Conservation (phyloP, 805 yeast genomes). For the Peterozyma toletana region DNA sequence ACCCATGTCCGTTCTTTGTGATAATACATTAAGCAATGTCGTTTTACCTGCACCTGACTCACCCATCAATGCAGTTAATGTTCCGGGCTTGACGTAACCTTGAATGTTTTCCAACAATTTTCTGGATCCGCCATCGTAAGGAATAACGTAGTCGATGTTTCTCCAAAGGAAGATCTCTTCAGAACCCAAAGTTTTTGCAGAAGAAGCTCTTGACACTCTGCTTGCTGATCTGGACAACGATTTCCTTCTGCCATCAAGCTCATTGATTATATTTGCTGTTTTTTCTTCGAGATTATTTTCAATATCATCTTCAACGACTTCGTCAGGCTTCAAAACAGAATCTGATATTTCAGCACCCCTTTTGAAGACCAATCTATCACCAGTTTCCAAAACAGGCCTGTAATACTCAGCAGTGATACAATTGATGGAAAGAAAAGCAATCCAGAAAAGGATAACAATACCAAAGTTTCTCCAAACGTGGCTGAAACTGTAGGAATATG, state of each 20-base stretch:
- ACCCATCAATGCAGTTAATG: constrained; percentile 38
- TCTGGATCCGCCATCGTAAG: constrained; percentile 14
- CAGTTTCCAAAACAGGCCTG: constrained; percentile 16
- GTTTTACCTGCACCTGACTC: constrained; percentile 46
- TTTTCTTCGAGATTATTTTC: constrained; percentile 18
- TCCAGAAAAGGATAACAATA: constrained; percentile 32
- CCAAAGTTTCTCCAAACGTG: constrained; percentile 83
- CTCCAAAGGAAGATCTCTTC: constrained; percentile 14
- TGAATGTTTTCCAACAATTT: constrained; percentile 18
- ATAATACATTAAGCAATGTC: constrained; percentile 36
- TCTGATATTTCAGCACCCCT: constrained; percentile 28
- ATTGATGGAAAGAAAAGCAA: constrained; percentile 29
- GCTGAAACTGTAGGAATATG: constrained; percentile 43
- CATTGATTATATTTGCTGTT: constrained; percentile 5
- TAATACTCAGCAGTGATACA: constrained; percentile 19
- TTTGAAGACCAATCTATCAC: constrained; percentile 31
- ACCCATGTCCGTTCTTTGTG: constrained; percentile 39
- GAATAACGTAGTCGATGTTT: constrained; percentile 17
- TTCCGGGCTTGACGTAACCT: constrained; percentile 28
- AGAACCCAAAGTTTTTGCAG: constrained; percentile 6
- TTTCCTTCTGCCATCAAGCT: constrained; percentile 4
- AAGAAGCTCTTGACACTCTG: constrained; percentile 13
- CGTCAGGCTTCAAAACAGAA: constrained; percentile 9
- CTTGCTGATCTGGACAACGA: not conserved
- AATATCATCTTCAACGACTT: constrained; percentile 18